phyloP scores from a whole-genome alignment of 306 rosid species.

The Trifolium fragiferum region DNA sequence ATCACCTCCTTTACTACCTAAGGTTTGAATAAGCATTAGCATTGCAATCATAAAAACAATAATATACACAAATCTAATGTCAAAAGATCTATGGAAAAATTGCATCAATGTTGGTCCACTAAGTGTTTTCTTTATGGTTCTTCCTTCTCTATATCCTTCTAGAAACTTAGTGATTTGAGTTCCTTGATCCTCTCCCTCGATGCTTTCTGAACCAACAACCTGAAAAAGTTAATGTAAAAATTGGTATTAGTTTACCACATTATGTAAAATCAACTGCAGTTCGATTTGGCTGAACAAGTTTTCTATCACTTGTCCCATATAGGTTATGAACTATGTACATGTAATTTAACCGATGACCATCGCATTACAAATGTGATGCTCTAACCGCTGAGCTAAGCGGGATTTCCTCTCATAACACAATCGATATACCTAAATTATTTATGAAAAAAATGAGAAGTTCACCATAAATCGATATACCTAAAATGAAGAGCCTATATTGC shows the following conservation, averaged over 20 bases:
- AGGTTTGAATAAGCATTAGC: constrained; percentile 55
- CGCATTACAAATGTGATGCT: too few species aligned
- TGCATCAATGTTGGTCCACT: constrained; percentile 58
- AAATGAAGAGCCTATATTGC: background rate
- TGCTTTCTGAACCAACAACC: constrained; percentile 82
- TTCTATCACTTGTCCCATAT: background rate
- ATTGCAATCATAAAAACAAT: constrained; percentile 65
- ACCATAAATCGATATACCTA: background rate
- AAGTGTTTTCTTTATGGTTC: constrained; percentile 55
- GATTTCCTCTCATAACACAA: too few species aligned
- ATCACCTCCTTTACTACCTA: constrained; percentile 53
- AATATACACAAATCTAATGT: constrained; percentile 69
- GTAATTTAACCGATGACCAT: background rate
- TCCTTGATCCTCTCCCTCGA: constrained; percentile 74
- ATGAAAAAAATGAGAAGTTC: background rate
- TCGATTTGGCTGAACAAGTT: background rate
- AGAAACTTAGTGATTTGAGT: constrained; percentile 70
- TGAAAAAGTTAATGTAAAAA: constrained; percentile 37
- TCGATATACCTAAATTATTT: too few species aligned
- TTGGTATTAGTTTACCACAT: constrained; percentile 1
- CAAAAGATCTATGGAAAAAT: constrained; percentile 55
- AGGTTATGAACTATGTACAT: background rate
- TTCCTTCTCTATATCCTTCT: constrained; percentile 86
- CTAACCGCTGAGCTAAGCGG: too few species aligned
- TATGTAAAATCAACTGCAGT: background rate